A percentile compares a stretch with the other conserved stretches of the same genome.
Evolutionary conservation across 2,329 filamentous ascomycete genomes (phyloP).

Genomic region (Trichoderma sp.): DNA sequence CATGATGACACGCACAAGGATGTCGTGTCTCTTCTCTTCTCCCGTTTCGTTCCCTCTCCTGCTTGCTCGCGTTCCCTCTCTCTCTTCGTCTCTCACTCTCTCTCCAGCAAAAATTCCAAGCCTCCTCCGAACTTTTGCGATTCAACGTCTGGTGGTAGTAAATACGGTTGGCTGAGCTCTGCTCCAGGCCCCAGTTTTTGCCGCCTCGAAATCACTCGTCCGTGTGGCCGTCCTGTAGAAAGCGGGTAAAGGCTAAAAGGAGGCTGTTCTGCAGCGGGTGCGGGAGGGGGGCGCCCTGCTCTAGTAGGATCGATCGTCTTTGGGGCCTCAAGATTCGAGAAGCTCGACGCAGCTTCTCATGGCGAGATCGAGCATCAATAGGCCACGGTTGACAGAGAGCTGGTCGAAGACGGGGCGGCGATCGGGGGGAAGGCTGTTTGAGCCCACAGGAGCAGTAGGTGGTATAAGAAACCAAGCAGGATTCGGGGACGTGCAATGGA

Average conservation of each 20-base stretch:
- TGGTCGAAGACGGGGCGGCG: slow-evolving; percentile 8
- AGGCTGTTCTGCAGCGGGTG: background rate
- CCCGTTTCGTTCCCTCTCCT: background rate
- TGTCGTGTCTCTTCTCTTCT: background rate
- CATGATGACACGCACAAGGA: slow-evolving; percentile 27
- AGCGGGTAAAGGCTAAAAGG: slow-evolving; percentile 3
- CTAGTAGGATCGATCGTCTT: background rate
- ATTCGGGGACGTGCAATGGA: slow-evolving; percentile 5
- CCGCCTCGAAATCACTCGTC: slow-evolving; percentile 20
- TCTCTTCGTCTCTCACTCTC: background rate
- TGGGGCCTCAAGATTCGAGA: background rate
- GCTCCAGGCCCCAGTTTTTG: slow-evolving; percentile 18
- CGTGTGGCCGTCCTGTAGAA: slow-evolving; percentile 2
- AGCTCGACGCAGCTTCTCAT: background rate
- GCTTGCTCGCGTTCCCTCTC: background rate
- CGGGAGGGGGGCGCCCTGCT: slow-evolving; percentile 1
- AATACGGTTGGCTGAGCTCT: slow-evolving; percentile 11
- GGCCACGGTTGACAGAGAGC: background rate
- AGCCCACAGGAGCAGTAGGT: background rate
- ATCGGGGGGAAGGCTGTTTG: slow-evolving; percentile 10
- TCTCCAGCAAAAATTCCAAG: background rate
- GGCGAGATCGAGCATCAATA: slow-evolving; percentile 2
- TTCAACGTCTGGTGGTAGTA: background rate
- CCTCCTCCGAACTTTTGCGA: background rate
- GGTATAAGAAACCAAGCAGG: slow-evolving; percentile 1